Conservation (phyloP, 495 filamentous ascomycete genomes). For the Xylaria longipes region DNA sequence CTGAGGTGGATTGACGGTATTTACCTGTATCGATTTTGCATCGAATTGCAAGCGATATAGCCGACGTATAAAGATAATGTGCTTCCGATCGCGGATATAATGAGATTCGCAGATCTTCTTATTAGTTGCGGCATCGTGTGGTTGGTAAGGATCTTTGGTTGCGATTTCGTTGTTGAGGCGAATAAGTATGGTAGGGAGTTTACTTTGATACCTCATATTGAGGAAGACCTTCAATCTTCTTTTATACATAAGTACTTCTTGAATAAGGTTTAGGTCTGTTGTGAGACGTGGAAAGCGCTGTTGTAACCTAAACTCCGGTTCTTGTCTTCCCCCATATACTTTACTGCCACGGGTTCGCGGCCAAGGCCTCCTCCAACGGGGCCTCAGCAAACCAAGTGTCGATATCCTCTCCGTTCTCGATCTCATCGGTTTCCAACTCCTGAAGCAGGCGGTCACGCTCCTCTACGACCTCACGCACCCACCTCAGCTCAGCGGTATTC, state of each 20-base stretch:
- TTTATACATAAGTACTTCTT: not conserved
- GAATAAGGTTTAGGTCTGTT: not conserved
- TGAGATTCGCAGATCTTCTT: not conserved
- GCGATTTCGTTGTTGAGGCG: not conserved
- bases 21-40: not conserved
- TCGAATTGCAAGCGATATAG: not conserved
- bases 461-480: constrained; percentile 38
- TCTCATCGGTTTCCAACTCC: constrained; percentile 42
- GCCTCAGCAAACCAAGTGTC: constrained; percentile 38
- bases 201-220: not conserved
- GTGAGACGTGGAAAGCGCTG: not conserved
- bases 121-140: not conserved
- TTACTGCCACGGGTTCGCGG: not conserved
- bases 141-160: not conserved
- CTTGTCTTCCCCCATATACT: not conserved
- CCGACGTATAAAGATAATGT: not conserved
- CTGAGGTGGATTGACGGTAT: not conserved
- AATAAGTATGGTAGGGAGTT: too few species aligned
- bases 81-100: not conserved
- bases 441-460: constrained; percentile 40
- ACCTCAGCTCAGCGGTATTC: constrained; percentile 39
- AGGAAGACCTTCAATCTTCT: not conserved
- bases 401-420: constrained; percentile 41
- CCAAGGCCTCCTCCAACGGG: constrained; percentile 27
- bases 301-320: not conserved